Base-by-base conservation (phyloP, 2,329 filamentous ascomycete genomes). In the Calonectria leucothoes region DNA sequence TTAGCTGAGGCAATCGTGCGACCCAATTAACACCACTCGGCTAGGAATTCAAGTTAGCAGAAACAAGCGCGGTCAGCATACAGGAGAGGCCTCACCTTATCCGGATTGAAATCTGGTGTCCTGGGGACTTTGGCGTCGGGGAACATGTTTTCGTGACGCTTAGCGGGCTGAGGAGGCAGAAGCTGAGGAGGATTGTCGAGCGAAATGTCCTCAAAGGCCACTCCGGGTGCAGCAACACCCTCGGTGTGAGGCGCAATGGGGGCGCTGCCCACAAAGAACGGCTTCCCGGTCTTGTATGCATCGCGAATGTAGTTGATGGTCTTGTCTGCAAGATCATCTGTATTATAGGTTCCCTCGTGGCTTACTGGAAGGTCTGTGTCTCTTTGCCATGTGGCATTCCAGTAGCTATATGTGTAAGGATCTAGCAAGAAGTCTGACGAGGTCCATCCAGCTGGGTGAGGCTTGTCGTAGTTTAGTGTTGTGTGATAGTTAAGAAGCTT, bases 51-150 rank as follows among this genome's bases (percentile, higher is more conserved):
- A n/a, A n/a, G n/a, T n/a, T n/a, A n/a, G n/a, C n/a, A n/a, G n/a
- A n/a, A n/a, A n/a, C n/a, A n/a, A 29, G 27, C 8, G 23, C 12
- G 23, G 29, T 51, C 17, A 20, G 3, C 17, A 45, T 6, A 39
- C 11, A 39, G 12, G 6, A 29, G 27, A n/a, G n/a, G n/a, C n/a
- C n/a, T n/a, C n/a, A 52, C 49, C 49, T 52, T 74, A 17, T 78
- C 77, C 0, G 92, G 92, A 79, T 95, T 94, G 84, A 94, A 94
- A 78, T 92, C 90, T 0, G 86, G 83, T 0, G 88, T 91, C 25
- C 93, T 85, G 0, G 93, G 93, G 0, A 94, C 88, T 37, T 86
- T 88, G 6, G 86, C 88, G 72, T 89, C 87, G 6, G 86, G 77
- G 78, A 94, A 94, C 0, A 94, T 85, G 76, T 91, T 83, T 31